Base-by-base conservation (phyloP, 805 yeast genomes). In the Suhomyces sp. region DNA sequence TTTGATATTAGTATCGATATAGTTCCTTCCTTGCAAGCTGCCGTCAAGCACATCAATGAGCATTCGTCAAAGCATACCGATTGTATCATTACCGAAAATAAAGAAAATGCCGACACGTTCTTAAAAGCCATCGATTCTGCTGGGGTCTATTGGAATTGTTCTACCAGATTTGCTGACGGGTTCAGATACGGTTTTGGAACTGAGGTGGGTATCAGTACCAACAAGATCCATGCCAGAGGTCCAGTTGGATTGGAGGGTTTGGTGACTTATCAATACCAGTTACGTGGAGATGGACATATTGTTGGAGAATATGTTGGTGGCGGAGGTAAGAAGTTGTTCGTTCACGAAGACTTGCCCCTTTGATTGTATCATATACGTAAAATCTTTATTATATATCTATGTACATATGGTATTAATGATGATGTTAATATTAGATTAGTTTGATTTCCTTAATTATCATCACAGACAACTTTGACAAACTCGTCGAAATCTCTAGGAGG, bases 21-120 rank as follows among this genome's bases (percentile, higher is more conserved):
- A 15, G 81, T 84, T 8, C 56, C 59, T 4, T 66, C 76, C 12
- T 77, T 83, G 2, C 70, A 74, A 18, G 83, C 70, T 18, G 98
- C 98, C n/a, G 79, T 93, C 32, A 49, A 62, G 9, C 97, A 91
- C 57, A 91, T 93, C 50, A 93, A 93, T 58, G 50, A 64, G 24
- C 97, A 93, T 57, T 91, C 98, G 1, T 93, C 98, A 2, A 91
- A 88, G 50, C 99, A 93, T 62, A 93, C 99, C 0, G 99, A 93
- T 54, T 79, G 86, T 39, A 90, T 93, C 42, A 70, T 93, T 39
- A 91, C 98, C 2, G 85, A 82, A 47, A 68, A 79, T 50, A 77
- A 83, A 53, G 69, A 53, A 4, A 68, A 68, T 11, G 98, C 98
- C 0, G 83, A 87, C 19, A 61, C 60, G 38, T 93, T 93, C 64